These are phyloP conservation scores for Cercophora newfieldiana DNA, from an alignment of 495 filamentous ascomycete genomes.

Conservation along the genomic window DNA sequence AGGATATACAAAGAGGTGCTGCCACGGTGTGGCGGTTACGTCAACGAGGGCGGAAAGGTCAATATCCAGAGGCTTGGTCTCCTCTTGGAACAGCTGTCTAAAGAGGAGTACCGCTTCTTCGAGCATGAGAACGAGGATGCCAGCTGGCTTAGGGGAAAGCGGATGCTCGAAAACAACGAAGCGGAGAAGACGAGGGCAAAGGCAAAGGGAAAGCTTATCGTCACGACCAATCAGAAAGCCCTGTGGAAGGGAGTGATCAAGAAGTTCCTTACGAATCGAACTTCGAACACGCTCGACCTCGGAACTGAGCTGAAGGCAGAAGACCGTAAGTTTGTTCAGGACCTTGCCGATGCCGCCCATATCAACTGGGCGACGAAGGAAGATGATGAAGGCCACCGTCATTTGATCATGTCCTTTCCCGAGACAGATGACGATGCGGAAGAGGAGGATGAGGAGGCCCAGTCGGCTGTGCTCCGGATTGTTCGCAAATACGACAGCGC, in stretches of 20 bases:
- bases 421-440: constrained; percentile 57
- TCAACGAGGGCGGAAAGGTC: constrained; percentile 92
- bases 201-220: constrained; percentile 63
- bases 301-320: constrained; percentile 72
- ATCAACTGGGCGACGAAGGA: constrained; percentile 79
- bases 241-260: constrained; percentile 76
- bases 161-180: constrained; percentile 55
- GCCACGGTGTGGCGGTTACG: constrained; percentile 87
- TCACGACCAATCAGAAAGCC: constrained; percentile 78
- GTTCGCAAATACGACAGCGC: constrained; percentile 89
- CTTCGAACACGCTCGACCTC: constrained; percentile 62
- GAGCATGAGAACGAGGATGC: constrained; percentile 86
- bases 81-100: constrained; percentile 74
- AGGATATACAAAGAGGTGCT: constrained; percentile 90
- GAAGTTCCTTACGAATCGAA: constrained; percentile 69
- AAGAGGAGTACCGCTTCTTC: constrained; percentile 88
- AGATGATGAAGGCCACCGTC: constrained; percentile 75
- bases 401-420: constrained; percentile 71
- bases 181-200: constrained; percentile 50
- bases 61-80: constrained; percentile 76
- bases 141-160: constrained; percentile 88
- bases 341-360: constrained; percentile 78
- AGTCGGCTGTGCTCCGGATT: constrained; percentile 78
- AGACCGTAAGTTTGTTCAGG: constrained; percentile 89
- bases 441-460: constrained; percentile 78